phyloP scores from a whole-genome alignment of 352 stramenopile genomes.

The Pseudoperonospora humuli region DNA sequence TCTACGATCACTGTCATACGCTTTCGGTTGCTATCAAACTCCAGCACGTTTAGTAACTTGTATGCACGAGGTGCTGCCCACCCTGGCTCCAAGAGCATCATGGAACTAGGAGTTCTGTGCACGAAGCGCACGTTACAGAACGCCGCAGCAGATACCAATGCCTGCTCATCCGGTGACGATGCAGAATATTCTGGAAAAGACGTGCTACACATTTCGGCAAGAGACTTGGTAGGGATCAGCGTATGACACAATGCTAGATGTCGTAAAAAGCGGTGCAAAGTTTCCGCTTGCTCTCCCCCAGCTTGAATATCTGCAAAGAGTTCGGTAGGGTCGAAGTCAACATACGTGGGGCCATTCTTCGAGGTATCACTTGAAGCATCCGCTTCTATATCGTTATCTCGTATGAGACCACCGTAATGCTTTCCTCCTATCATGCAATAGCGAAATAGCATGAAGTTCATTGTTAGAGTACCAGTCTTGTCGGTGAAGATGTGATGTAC shows the following conservation, averaged over 20 bases:
- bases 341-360: slow-evolving; percentile 25
- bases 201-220: slow-evolving; percentile 71
- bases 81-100: slow-evolving; percentile 47
- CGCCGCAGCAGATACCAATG: slow-evolving; percentile 60
- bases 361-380: not conserved
- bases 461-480: slow-evolving; percentile 93
- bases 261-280: slow-evolving; percentile 55
- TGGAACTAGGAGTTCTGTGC: slow-evolving; percentile 51
- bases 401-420: slow-evolving; percentile 84
- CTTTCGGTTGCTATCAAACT: slow-evolving; percentile 97
- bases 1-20: slow-evolving; percentile 95
- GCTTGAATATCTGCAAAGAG: slow-evolving; percentile 49
- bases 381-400: slow-evolving; percentile 42
- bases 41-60: slow-evolving; percentile 89
- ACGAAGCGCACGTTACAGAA: slow-evolving; percentile 78
- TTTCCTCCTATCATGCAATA: slow-evolving; percentile 90
- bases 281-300: slow-evolving; percentile 28
- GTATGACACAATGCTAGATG: slow-evolving; percentile 79
- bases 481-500: slow-evolving; percentile 91
- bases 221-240: slow-evolving; percentile 61
- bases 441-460: slow-evolving; percentile 96
- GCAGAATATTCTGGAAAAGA: slow-evolving; percentile 63
- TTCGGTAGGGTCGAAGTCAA: slow-evolving; percentile 65
- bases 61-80: slow-evolving; percentile 47
- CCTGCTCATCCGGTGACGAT: slow-evolving; percentile 76